These are phyloP conservation scores for Quercus tomentella DNA, from an alignment of 331 rosid genomes.

Conservation along the genomic window DNA sequence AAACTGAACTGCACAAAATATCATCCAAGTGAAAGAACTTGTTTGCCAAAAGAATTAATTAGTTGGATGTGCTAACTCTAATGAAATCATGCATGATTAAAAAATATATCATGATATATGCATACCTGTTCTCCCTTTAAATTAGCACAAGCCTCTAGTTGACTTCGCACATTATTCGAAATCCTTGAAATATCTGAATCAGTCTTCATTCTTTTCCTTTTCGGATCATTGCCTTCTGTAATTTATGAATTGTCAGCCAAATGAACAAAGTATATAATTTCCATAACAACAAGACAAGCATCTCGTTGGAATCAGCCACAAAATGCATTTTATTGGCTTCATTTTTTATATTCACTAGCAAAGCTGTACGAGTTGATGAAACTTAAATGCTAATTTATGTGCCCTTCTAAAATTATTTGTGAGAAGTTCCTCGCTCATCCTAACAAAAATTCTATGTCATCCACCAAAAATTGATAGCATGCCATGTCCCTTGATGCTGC, in stretches of 20 bases:
- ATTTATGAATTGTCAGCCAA: constrained; percentile 23
- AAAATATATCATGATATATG: not conserved
- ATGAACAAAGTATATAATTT: not conserved
- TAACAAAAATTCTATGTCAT: not conserved
- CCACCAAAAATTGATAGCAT: constrained; percentile 15
- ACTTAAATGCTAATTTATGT: not conserved
- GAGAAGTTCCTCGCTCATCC: not conserved
- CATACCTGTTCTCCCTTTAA: constrained; percentile 91
- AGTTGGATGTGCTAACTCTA: not conserved
- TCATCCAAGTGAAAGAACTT: not conserved
- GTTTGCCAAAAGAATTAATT: not conserved
- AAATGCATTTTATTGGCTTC: not conserved
- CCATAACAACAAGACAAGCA: not conserved
- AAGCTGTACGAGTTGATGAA: not conserved
- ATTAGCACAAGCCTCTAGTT: constrained; percentile 67
- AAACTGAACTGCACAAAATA: constrained; percentile 5
- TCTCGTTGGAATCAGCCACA: not conserved
- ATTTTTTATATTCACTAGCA: not conserved
- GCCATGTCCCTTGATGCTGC: constrained; percentile 12
- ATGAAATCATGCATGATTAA: not conserved
- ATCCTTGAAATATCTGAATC: constrained; percentile 81
- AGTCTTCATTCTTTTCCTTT: constrained; percentile 72
- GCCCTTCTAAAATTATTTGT: not conserved
- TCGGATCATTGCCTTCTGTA: constrained; percentile 89
- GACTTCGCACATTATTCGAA: constrained; percentile 50